Conservation (phyloP, 257 asterid genomes). For the Solanum appendiculatum region DNA sequence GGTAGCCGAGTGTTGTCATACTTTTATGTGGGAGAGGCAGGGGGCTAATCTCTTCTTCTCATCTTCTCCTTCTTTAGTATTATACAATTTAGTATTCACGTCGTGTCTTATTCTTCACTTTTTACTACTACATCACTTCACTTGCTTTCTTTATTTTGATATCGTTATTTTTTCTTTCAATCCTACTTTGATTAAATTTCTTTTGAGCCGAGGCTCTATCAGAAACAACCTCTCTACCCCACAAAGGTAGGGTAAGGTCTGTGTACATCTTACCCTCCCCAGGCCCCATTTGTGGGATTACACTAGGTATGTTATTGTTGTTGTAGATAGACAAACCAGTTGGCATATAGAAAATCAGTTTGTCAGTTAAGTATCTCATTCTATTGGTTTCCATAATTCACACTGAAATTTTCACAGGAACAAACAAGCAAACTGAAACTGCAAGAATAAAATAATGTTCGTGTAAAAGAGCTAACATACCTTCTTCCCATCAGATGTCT, state of each 20-base stretch:
- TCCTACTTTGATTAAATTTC: background rate
- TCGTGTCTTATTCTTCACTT: background rate
- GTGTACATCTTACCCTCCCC: background rate
- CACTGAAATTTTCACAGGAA: background rate
- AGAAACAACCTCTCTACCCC: background rate
- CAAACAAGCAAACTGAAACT: background rate
- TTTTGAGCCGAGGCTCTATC: background rate
- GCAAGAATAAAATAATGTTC: background rate
- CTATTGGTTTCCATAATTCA: background rate
- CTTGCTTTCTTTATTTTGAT: background rate
- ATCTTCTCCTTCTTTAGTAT: background rate
- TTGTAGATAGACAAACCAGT: background rate
- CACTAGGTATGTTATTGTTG: background rate
- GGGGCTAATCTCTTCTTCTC: background rate
- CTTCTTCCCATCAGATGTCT: slow-evolving; percentile 3
- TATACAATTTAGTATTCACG: background rate
- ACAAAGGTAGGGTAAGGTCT: no score
- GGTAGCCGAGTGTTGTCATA: background rate
- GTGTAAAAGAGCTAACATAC: background rate
- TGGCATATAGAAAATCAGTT: background rate
- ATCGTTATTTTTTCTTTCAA: background rate
- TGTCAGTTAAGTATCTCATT: background rate
- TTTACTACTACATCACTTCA: background rate
- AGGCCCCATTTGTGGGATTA: background rate
- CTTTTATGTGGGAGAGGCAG: background rate